phyloP scores from a whole-genome alignment of 2,329 filamentous ascomycete genomes.

The Malbranchea zuffiana region DNA sequence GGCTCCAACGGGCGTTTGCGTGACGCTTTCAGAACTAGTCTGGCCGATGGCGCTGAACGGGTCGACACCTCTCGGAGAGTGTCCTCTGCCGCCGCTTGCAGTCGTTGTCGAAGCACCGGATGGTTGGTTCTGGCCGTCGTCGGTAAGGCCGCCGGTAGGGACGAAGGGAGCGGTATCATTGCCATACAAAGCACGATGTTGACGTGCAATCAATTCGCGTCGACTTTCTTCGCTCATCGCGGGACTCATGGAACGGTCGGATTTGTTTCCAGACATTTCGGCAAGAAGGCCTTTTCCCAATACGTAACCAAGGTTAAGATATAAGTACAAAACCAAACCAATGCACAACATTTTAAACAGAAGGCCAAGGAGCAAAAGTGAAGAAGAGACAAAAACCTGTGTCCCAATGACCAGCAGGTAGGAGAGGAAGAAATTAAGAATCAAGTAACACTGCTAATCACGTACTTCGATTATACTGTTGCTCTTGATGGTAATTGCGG shows the following conservation, averaged over 20 bases:
- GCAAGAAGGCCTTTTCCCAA: constrained; percentile 48
- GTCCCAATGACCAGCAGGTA: constrained; percentile 7
- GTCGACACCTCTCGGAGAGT: constrained; percentile 73
- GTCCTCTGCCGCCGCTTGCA: constrained; percentile 54
- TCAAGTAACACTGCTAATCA: constrained; percentile 32
- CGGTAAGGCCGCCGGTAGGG: constrained; percentile 54
- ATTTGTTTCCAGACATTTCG: constrained; percentile 64
- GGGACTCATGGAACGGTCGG: constrained; percentile 75
- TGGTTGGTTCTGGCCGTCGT: constrained; percentile 59
- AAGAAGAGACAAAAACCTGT: constrained; percentile 8
- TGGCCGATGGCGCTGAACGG: constrained; percentile 44
- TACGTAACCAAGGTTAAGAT: constrained; percentile 32
- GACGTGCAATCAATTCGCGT: constrained; percentile 87
- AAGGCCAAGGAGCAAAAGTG: constrained; percentile 15
- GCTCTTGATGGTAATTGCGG: constrained; percentile 99
- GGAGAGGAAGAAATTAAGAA: constrained; percentile 16
- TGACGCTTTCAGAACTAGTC: constrained; percentile 42
- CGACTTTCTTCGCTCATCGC: constrained; percentile 92
- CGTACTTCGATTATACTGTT: constrained; percentile 98
- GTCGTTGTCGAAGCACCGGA: constrained; percentile 46
- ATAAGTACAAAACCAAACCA: constrained; percentile 39
- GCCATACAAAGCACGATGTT: constrained; percentile 88
- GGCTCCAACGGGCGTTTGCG: constrained; percentile 37
- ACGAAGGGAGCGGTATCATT: constrained; percentile 57
- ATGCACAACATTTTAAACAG: constrained; percentile 23